Base-by-base conservation (phyloP, 805 yeast genomes). In the Metschnikowia peoriensis region DNA sequence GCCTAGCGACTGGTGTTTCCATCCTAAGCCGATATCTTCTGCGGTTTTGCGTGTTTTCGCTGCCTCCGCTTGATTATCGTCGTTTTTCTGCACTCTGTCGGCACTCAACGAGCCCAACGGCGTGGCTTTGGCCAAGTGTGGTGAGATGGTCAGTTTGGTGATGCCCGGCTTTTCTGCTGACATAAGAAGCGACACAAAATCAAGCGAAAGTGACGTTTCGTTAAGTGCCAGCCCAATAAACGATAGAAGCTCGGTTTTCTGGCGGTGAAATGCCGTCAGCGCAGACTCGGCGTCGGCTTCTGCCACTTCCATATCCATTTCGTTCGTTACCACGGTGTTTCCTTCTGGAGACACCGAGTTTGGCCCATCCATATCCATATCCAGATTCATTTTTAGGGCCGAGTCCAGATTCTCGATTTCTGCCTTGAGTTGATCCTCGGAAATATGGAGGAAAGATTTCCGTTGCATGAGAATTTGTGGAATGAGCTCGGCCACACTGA, bases 71-170 rank as follows among this genome's bases (percentile, higher is more conserved):
- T 47, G 59, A 3, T 56, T 54, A 16, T 60, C 64, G 2, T 59
- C 62, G n/a, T 60, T 58, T 1, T 44, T 48, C 1, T 66, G 54
- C 1, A 80, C 64, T 46, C 71, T 62, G 53, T 78, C 82, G 16
- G 81, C 72, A 48, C 81, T 83, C 51, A 92, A 72, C 0, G 96
- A 85, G 0, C 93, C 96, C 10, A 86, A 71, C 1, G 94, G 89
- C 0, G 86, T 87, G 50, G 80, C 82, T 60, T 87, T 86, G 59
- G 84, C 81, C 56, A 91, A 71, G 65, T 83, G 91, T 0, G 96
- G 90, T 1, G 97, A 90, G 83, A 93, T 89, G 1, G 97, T 89
- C 2, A 91, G 77, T 35, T 87, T 80, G 2, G 96, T 96, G 1
- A 93, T 87, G 16, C 89, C 89, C 1, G 97, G 97, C 56, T 94